Conservation (phyloP, 805 yeast genomes). For the Starmera quercuum region DNA sequence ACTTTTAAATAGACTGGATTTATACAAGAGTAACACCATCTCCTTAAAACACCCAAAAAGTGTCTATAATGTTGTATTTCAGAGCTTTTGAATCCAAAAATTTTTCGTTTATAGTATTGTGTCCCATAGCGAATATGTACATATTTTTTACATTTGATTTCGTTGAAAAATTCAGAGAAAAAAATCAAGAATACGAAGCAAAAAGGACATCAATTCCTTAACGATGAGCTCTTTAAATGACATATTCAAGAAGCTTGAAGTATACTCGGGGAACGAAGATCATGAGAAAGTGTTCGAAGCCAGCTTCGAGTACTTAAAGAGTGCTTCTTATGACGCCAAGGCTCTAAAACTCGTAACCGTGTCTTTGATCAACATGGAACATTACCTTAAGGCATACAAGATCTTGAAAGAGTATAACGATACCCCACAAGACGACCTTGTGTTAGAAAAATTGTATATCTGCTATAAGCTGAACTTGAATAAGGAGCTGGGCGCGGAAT, state of each 20-base stretch:
- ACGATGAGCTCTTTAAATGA: too few species aligned
- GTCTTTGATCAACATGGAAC: constrained; percentile 58
- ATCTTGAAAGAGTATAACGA: constrained; percentile 31
- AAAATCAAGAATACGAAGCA: too few species aligned
- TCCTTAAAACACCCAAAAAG: too few species aligned
- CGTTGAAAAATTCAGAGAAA: too few species aligned
- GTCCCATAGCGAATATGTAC: too few species aligned
- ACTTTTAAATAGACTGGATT: too few species aligned
- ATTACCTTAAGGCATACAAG: constrained; percentile 43
- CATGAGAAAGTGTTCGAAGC: constrained; percentile 19
- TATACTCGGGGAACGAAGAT: constrained; percentile 12
- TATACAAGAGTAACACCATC: too few species aligned
- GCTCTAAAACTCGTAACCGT: constrained; percentile 43
- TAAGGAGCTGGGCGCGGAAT: constrained; percentile 21
- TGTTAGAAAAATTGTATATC: constrained; percentile 53
- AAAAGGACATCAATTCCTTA: too few species aligned
- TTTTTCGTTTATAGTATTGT: too few species aligned
- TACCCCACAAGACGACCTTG: constrained; percentile 25
- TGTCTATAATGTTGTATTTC: too few species aligned
- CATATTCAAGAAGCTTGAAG: constrained; percentile 18
- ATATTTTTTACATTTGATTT: too few species aligned
- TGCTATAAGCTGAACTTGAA: constrained; percentile 46
- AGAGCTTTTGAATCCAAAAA: too few species aligned
- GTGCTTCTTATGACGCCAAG: constrained; percentile 18
- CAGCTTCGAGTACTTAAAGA: constrained; percentile 17